Evolutionary conservation across 2,329 filamentous ascomycete species (phyloP).

Genomic region (Trichophyton mentagrophytes): DNA sequence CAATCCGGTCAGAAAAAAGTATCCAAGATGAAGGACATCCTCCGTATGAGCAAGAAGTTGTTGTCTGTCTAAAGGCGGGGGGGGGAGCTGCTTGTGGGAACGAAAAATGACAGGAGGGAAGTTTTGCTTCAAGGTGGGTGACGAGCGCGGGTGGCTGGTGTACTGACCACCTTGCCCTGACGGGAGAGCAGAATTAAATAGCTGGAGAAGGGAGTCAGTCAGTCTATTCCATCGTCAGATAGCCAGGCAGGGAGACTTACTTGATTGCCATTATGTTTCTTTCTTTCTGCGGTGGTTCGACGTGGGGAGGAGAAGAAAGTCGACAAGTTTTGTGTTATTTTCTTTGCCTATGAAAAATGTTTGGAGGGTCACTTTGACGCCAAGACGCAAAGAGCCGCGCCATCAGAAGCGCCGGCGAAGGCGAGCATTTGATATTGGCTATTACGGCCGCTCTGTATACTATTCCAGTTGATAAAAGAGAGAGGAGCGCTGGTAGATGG

Average conservation of each 20-base stretch:
- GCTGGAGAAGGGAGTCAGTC: conserved; percentile 37
- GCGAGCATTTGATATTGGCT: no score
- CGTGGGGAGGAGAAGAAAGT: background rate
- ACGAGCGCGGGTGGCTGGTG: conserved; percentile 17
- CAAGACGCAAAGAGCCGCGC: background rate
- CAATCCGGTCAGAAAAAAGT: background rate
- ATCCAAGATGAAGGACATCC: background rate
- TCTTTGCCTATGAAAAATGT: background rate
- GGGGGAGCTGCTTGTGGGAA: background rate
- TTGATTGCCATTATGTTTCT: conserved; percentile 41
- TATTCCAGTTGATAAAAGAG: no score
- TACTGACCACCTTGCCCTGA: conserved; percentile 95
- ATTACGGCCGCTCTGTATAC: no score
- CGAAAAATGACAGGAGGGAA: background rate
- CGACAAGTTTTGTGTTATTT: conserved; percentile 3
- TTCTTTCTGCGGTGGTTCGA: background rate
- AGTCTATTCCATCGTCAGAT: background rate
- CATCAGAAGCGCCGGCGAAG: background rate
- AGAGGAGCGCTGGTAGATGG: no score
- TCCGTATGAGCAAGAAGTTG: conserved; percentile 15
- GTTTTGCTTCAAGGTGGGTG: conserved; percentile 24
- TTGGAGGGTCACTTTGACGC: background rate
- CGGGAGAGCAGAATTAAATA: conserved; percentile 95
- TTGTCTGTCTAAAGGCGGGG: conserved; percentile 12
- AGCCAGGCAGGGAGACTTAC: conserved; percentile 24